Conservation (phyloP, 2,329 filamentous ascomycete species). For the Diplodia intermedia region DNA sequence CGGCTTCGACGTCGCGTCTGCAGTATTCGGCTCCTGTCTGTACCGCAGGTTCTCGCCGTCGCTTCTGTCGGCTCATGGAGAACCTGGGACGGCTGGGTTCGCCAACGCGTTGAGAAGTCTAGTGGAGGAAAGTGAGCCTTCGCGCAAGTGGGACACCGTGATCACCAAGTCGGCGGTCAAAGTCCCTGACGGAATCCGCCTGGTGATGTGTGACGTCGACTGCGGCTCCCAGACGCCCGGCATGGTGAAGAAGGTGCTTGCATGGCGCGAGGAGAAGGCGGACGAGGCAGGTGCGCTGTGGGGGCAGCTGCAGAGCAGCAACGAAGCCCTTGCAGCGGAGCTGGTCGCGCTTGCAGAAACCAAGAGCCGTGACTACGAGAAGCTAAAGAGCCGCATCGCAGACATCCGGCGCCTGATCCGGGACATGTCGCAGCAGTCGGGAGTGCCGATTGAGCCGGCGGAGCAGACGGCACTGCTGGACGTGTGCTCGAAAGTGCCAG, state of each 20-base stretch:
- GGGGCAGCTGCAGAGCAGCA: conserved; percentile 74
- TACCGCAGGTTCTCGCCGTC: conserved; percentile 92
- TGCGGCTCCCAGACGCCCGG: conserved; percentile 91
- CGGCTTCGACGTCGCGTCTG: conserved; percentile 92
- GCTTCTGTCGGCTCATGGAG: conserved; percentile 71
- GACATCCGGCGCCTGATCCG: conserved; percentile 69
- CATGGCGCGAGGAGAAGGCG: conserved; percentile 74
- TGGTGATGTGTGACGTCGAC: conserved; percentile 95
- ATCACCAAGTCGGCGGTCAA: conserved; percentile 72
- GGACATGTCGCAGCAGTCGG: conserved; percentile 75
- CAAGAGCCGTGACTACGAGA: conserved; percentile 54
- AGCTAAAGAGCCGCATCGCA: conserved; percentile 60
- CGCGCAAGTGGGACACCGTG: conserved; percentile 76
- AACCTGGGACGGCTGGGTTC: conserved; percentile 70
- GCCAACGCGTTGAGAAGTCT: conserved; percentile 67
- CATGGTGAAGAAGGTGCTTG: conserved; percentile 92
- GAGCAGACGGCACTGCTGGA: conserved; percentile 87
- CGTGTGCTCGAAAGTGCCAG: conserved; percentile 71
- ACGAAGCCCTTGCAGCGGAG: conserved; percentile 72
- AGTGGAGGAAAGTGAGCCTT: conserved; percentile 65
- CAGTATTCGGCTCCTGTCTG: conserved; percentile 87
- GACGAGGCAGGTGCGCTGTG: conserved; percentile 74
- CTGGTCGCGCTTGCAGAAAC: conserved; percentile 63
- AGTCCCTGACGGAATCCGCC: conserved; percentile 74
- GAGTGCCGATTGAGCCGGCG: conserved; percentile 86